These are phyloP conservation scores for Exophiala xenobiotica DNA, from an alignment of 2,329 filamentous ascomycete species.

Conservation along the genomic window DNA sequence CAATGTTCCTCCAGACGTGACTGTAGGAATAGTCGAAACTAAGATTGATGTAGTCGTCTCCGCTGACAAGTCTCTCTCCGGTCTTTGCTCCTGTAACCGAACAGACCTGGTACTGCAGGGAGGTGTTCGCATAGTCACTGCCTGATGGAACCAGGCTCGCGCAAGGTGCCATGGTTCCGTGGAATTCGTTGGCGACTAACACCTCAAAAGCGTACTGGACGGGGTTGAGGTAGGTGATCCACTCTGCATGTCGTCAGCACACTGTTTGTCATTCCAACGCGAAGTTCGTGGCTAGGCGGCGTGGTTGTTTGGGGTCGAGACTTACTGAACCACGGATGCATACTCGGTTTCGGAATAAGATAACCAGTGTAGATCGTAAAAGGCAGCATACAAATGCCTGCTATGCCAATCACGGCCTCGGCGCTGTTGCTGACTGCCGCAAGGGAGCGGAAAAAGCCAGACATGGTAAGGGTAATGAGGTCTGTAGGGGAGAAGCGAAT, in stretches of 20 bases:
- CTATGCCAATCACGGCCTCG: no score
- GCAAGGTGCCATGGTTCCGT: conserved; percentile 30
- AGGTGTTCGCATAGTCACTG: conserved; percentile 55
- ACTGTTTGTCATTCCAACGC: no score
- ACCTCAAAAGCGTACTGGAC: conserved; percentile 42
- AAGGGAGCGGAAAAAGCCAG: conserved; percentile 57
- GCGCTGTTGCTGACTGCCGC: conserved; percentile 56
- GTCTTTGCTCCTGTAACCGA: conserved; percentile 54
- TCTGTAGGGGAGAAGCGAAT: conserved; percentile 53
- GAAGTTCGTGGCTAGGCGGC: no score
- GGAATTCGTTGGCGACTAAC: conserved; percentile 40
- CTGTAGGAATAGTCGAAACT: conserved; percentile 58
- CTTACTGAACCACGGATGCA: conserved; percentile 57
- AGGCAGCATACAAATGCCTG: conserved; percentile 37
- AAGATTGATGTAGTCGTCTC: conserved; percentile 59
- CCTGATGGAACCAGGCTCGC: conserved; percentile 54
- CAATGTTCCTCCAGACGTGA: conserved; percentile 64
- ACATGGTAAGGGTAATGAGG: conserved; percentile 58
- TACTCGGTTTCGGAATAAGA: conserved; percentile 46
- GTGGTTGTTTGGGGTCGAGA: no score
- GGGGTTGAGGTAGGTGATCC: conserved; percentile 58
- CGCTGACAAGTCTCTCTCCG: conserved; percentile 56
- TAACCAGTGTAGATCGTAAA: conserved; percentile 45
- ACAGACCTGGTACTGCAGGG: conserved; percentile 65
- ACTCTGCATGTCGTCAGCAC: conserved; percentile 34